Percentiles rank a stretch among this genome's conserved stretches.
These are phyloP conservation scores for Dacryopinax spathularia DNA, from an alignment of 768 basidiomycete species.

Conservation along the genomic window DNA sequence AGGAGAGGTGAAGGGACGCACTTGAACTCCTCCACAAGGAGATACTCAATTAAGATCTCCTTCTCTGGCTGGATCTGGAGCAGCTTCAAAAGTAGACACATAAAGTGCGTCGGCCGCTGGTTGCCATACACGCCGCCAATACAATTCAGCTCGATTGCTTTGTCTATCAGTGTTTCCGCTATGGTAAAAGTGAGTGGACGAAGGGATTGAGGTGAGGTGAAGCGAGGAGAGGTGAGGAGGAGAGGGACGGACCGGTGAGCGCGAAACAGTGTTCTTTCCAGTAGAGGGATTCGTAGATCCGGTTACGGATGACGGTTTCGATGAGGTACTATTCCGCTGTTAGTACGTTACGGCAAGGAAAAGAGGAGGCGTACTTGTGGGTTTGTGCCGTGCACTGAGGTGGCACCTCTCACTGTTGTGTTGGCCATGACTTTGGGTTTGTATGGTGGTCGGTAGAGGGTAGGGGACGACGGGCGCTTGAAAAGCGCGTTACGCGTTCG, in stretches of 20 bases:
- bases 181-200: neutral
- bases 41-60: constrained; percentile 89
- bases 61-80: constrained; percentile 96
- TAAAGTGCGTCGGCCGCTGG: constrained; percentile 84
- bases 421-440: constrained; percentile 53
- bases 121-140: constrained; percentile 95
- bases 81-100: constrained; percentile 83
- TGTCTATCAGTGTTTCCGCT: constrained; percentile 92
- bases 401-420: constrained; percentile 75
- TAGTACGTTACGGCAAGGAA: constrained; percentile 5
- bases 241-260: constrained; percentile 54
- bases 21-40: constrained; percentile 98
- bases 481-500: neutral
- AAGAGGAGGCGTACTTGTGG: constrained; percentile 53
- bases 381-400: constrained; percentile 90
- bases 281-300: constrained; percentile 86
- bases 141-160: constrained; percentile 62
- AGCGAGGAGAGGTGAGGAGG: neutral
- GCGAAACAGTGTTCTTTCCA: constrained; percentile 99
- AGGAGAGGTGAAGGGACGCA: constrained; percentile 28
- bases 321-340: constrained; percentile 58
- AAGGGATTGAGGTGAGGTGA: neutral
- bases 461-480: neutral
- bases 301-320: constrained; percentile 88
- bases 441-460: neutral